A percentile compares a stretch with the other conserved stretches of the same genome.
Evolutionary conservation across 768 basidiomycete genomes (phyloP).

Genomic region (Russula lepida): DNA sequence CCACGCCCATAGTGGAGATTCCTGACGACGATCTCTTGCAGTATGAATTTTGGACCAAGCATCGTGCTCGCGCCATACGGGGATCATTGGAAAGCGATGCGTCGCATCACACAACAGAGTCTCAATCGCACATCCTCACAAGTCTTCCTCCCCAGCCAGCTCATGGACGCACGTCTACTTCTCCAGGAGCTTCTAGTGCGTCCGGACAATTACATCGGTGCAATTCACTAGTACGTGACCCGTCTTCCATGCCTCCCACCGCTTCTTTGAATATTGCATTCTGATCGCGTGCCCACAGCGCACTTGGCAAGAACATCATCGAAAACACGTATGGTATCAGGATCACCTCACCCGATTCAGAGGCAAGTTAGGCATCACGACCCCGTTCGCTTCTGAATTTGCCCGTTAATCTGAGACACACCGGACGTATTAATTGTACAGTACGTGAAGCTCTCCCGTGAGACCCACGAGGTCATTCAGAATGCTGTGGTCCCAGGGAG

Average conservation of each 20-base stretch:
- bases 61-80: constrained; percentile 19
- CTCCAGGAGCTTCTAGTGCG: constrained; percentile 12
- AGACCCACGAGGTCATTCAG: constrained; percentile 20
- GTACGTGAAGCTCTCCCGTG: constrained; percentile 19
- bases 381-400: neutral
- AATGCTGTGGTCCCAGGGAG: constrained; percentile 20
- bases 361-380: neutral
- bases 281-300: constrained; percentile 16
- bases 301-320: constrained; percentile 19
- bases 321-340: constrained; percentile 20
- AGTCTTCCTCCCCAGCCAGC: constrained; percentile 14
- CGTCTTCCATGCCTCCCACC: neutral
- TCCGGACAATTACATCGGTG: constrained; percentile 14
- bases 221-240: constrained; percentile 17
- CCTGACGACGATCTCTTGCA: neutral
- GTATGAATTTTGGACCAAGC: constrained; percentile 20
- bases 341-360: constrained; percentile 15
- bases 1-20: neutral
- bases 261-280: neutral
- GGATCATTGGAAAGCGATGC: constrained; percentile 20
- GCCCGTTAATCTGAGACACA: neutral
- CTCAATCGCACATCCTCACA: constrained; percentile 18
- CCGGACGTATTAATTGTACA: neutral
- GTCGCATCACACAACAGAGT: constrained; percentile 19
- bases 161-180: constrained; percentile 16